A percentile compares a stretch with the other conserved stretches of the same genome.
phyloP scores from a whole-genome alignment of 2,329 filamentous ascomycete species.

The Phoma herbarum region DNA sequence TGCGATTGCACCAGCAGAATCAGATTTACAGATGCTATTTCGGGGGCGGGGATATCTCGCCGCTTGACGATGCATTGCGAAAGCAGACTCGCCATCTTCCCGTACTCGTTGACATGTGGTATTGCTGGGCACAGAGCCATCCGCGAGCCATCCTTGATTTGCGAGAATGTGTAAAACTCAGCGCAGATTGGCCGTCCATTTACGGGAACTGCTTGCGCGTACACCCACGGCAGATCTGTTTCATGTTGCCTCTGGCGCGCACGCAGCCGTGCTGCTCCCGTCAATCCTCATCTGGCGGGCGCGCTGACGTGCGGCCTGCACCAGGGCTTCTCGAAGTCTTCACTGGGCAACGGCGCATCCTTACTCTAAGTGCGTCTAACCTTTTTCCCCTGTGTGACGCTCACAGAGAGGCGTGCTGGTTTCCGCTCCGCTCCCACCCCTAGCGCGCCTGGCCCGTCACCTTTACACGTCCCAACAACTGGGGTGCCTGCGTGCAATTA shows the following conservation, averaged over 20 bases:
- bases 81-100: slow-evolving; percentile 14
- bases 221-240: slow-evolving; percentile 46
- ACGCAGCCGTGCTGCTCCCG: slow-evolving; percentile 29
- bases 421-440: slow-evolving; percentile 45
- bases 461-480: slow-evolving; percentile 34
- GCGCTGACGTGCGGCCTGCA: neutral
- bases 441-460: slow-evolving; percentile 42
- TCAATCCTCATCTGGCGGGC: slow-evolving; percentile 28
- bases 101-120: slow-evolving; percentile 16
- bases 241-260: slow-evolving; percentile 34
- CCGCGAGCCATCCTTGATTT: slow-evolving; percentile 2
- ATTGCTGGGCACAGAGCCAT: slow-evolving; percentile 10
- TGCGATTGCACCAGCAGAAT: neutral
- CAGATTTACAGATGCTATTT: slow-evolving; percentile 11
- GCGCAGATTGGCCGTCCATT: slow-evolving; percentile 15
- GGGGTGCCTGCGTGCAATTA: slow-evolving; percentile 12
- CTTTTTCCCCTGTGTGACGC: slow-evolving; percentile 30
- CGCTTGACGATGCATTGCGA: slow-evolving; percentile 15
- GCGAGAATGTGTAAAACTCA: slow-evolving; percentile 14
- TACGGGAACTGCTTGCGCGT: slow-evolving; percentile 44
- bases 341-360: slow-evolving; percentile 25
- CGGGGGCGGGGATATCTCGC: slow-evolving; percentile 18
- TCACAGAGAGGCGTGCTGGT: slow-evolving; percentile 24
- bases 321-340: slow-evolving; percentile 19
- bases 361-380: slow-evolving; percentile 15